A percentile compares a stretch with the other conserved stretches of the same genome.
These are phyloP conservation scores for Claviceps citrina DNA, from an alignment of 2,329 filamentous ascomycete genomes.

Conservation along the genomic window DNA sequence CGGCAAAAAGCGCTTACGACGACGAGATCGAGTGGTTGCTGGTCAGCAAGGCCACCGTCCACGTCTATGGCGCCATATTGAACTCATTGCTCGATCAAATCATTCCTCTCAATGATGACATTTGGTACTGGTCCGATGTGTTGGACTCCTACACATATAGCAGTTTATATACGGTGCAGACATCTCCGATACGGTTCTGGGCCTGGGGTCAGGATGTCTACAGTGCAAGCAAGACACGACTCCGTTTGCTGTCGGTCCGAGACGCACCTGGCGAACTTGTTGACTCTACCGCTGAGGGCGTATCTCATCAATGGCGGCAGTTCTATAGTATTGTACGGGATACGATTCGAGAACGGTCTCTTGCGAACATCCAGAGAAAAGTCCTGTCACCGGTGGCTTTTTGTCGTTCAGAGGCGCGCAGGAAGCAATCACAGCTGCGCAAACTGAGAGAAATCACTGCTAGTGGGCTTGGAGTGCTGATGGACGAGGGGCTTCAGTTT, in stretches of 20 bases:
- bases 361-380: conserved; percentile 53
- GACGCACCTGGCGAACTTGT: conserved; percentile 18
- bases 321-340: conserved; percentile 73
- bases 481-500: conserved; percentile 70
- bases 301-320: conserved; percentile 41
- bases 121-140: conserved; percentile 92
- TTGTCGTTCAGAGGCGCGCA: conserved; percentile 56
- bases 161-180: conserved; percentile 74
- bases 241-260: conserved; percentile 18
- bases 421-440: conserved; percentile 57
- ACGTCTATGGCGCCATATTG: conserved; percentile 70
- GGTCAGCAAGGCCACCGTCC: conserved; percentile 80
- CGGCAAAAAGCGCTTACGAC: conserved; percentile 40
- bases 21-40: conserved; percentile 80
- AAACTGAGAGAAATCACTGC: conserved; percentile 67
- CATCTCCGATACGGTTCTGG: conserved; percentile 62
- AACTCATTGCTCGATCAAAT: conserved; percentile 68
- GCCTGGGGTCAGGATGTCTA: conserved; percentile 57
- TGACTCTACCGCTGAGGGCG: conserved; percentile 20
- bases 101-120: conserved; percentile 67
- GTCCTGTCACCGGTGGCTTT: conserved; percentile 67
- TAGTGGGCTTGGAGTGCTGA: conserved; percentile 70
- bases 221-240: conserved; percentile 37
- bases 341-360: conserved; percentile 56
- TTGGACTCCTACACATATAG: conserved; percentile 64